Evolutionary conservation across 306 rosid genomes (phyloP).

Genomic region (Prunus padus): DNA sequence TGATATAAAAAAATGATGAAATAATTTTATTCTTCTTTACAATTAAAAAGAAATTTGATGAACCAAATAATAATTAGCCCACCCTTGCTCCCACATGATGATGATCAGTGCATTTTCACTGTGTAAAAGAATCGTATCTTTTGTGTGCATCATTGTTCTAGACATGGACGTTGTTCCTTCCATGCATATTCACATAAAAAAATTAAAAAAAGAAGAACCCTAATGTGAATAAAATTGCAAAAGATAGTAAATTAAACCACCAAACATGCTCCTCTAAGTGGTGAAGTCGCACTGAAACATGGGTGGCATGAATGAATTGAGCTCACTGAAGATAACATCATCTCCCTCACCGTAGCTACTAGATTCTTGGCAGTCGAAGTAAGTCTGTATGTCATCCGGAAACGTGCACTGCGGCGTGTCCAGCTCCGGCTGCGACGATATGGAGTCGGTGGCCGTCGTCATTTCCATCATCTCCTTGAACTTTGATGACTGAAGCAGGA

Average conservation of each 20-base stretch:
- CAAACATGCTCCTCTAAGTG: neutral
- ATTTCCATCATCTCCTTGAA: conserved; percentile 54
- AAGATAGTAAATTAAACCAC: neutral
- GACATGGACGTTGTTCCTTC: conserved; percentile 1
- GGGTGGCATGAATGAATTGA: conserved; percentile 32
- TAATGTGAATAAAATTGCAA: neutral
- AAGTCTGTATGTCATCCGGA: conserved; percentile 37
- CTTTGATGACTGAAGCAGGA: conserved; percentile 43
- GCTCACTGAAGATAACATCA: conserved; percentile 35
- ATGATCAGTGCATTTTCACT: conserved; percentile 11
- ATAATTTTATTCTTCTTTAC: conserved; percentile 13
- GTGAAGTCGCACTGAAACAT: conserved; percentile 35
- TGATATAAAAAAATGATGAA: conserved; percentile 3
- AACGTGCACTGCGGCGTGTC: conserved; percentile 13
- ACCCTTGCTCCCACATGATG: neutral
- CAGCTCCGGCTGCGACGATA: conserved; percentile 9
- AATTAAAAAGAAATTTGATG: neutral
- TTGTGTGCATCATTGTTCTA: conserved; percentile 3
- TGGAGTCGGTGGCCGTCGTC: conserved; percentile 15
- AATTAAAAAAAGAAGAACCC: neutral
- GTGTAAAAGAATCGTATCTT: conserved; percentile 1
- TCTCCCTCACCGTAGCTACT: conserved; percentile 31
- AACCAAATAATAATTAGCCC: conserved; percentile 16
- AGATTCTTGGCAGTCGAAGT: conserved; percentile 32
- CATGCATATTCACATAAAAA: conserved; percentile 6